phyloP scores from a whole-genome alignment of 2,329 filamentous ascomycete genomes.

The Teratosphaeria pseudoeucalypti region DNA sequence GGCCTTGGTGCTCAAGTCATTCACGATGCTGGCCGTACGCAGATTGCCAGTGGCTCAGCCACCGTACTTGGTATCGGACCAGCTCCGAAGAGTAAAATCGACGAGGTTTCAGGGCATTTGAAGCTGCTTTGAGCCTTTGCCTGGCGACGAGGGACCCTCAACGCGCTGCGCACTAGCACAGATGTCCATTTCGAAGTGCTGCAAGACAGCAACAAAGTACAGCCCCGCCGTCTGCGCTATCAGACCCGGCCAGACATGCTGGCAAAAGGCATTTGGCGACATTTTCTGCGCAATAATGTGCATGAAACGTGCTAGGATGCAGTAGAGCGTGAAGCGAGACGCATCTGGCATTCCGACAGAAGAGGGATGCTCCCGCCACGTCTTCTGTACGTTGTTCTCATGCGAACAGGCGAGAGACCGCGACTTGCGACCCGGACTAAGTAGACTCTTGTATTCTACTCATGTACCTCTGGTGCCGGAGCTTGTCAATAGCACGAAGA shows the following conservation, averaged over 20 bases:
- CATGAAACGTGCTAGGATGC: neutral
- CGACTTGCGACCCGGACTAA: neutral
- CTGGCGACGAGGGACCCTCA: neutral
- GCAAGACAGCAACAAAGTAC: neutral
- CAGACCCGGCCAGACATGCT: no score
- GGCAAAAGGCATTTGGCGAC: neutral
- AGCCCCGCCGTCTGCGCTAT: neutral
- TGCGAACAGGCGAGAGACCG: neutral
- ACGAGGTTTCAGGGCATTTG: conserved; percentile 72
- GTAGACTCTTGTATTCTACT: no score
- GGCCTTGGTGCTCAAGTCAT: conserved; percentile 85
- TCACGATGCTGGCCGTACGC: conserved; percentile 88
- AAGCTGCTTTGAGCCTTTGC: conserved; percentile 62
- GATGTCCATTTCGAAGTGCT: neutral
- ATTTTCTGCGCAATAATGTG: neutral
- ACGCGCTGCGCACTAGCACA: neutral
- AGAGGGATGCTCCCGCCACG: neutral
- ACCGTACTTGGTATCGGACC: conserved; percentile 71
- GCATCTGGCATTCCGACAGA: neutral
- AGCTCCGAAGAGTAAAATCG: conserved; percentile 76
- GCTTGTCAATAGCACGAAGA: no score
- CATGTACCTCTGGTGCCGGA: no score
- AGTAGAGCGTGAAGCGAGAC: neutral
- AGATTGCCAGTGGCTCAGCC: conserved; percentile 86
- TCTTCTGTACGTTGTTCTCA: neutral